Base-by-base conservation (phyloP, 2,329 filamentous ascomycete genomes). In the Xylariaceae sp. region DNA sequence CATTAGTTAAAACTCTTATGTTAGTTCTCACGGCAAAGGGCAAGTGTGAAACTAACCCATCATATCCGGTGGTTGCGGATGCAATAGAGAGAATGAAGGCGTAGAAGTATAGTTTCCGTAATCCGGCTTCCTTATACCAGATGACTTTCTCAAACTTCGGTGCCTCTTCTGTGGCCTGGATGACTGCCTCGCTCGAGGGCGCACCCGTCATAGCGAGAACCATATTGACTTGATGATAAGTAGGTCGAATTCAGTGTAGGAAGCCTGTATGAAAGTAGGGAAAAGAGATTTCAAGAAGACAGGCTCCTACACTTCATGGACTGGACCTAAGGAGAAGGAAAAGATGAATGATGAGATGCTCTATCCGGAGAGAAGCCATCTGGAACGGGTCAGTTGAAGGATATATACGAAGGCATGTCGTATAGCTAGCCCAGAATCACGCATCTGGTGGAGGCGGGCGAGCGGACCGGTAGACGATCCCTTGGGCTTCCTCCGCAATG, bases 51-150 rank as follows among this genome's bases (percentile, higher is more conserved):
- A 30, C 75, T 61, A 73, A 82, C 80, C 78, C 78, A 77, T 82
- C 79, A 70, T 82, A 82, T 67, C 80, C 78, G 44, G 81, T 83
- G 42, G 81, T 83, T 11, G 82, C 81, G 34, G 81, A 83, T 53
- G 78, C 80, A 64, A 83, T 72, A 65, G 78, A 81, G 56, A 82
- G 77, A 56, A 82, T 71, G 63, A 79, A 71, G 54, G 76, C 76
- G 66, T 77, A 81, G 65, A 80, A 79, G 73, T 83, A 84, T 7
- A 84, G 74, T 72, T 79, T 79, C 68, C 82, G 74, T 66, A 85
- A 74, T 50, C 80, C 81, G n/a, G 81, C 78, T 34, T 84, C 80
- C 64, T 76, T 79, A 53, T 68, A 78, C 82, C 81, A 84, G 64
- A 77, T 70, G 56, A 84, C 79, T 62, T 64, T 74, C 66, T 78